Percentiles rank a stretch among this genome's conserved stretches.
These are phyloP conservation scores for Parafenestella ontariensis DNA, from an alignment of 2,329 filamentous ascomycete genomes.

Conservation along the genomic window DNA sequence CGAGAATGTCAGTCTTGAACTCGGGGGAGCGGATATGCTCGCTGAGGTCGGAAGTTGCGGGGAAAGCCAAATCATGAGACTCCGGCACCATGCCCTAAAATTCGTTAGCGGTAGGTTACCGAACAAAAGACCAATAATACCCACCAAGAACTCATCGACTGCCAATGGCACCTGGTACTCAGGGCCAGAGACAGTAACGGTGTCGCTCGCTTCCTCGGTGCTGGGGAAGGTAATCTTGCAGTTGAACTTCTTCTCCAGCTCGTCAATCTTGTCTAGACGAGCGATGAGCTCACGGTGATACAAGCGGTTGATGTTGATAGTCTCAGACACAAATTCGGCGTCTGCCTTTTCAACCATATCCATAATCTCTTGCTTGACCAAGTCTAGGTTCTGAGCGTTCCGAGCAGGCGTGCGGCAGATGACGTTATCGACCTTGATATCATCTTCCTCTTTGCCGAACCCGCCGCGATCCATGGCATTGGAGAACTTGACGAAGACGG, in stretches of 20 bases:
- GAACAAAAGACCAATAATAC: slow-evolving; percentile 1
- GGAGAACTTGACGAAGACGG: slow-evolving; percentile 98
- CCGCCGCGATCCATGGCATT: slow-evolving; percentile 98
- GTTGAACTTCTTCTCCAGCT: slow-evolving; percentile 98
- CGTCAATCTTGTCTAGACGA: slow-evolving; percentile 87
- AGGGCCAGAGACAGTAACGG: slow-evolving; percentile 92
- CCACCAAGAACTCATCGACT: slow-evolving; percentile 88
- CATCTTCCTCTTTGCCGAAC: slow-evolving; percentile 93
- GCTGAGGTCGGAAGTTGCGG: slow-evolving; percentile 75
- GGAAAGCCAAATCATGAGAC: slow-evolving; percentile 88
- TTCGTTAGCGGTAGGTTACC: slow-evolving; percentile 37
- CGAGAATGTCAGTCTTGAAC: slow-evolving; percentile 79
- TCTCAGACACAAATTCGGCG: slow-evolving; percentile 94
- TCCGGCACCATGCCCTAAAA: slow-evolving; percentile 91
- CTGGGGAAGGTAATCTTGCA: slow-evolving; percentile 99
- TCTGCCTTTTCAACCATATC: slow-evolving; percentile 99
- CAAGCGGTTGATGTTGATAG: slow-evolving; percentile 89
- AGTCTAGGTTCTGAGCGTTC: slow-evolving; percentile 94
- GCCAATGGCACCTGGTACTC: slow-evolving; percentile 98
- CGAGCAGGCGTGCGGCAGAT: slow-evolving; percentile 97
- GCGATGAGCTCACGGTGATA: slow-evolving; percentile 94
- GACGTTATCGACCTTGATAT: slow-evolving; percentile 98
- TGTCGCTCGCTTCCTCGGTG: slow-evolving; percentile 95
- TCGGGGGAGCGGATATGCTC: slow-evolving; percentile 82
- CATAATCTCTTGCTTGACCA: slow-evolving; percentile 98